These are phyloP conservation scores for Silene uniflora DNA, from an alignment of 148 eudicot species.

Conservation along the genomic window DNA sequence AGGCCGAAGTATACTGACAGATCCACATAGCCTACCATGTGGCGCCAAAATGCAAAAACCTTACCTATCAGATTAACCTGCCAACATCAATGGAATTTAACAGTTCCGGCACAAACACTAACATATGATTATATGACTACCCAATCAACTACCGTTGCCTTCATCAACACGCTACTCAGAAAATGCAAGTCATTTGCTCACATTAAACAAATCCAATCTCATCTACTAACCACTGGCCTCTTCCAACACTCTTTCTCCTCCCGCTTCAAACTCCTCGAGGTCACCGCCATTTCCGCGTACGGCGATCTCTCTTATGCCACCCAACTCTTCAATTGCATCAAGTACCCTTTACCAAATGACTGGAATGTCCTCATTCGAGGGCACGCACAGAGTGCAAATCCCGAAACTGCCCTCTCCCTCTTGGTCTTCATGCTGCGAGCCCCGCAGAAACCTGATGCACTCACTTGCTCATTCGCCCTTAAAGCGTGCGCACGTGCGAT, in stretches of 20 bases:
- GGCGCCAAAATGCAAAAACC: too few species aligned
- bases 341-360: constrained; percentile 51
- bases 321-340: constrained; percentile 39
- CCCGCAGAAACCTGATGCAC: constrained; percentile 54
- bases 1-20: too few species aligned
- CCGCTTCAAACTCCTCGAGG: constrained; percentile 44
- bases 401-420: constrained; percentile 38
- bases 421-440: constrained; percentile 44
- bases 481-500: constrained; percentile 74
- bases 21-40: too few species aligned
- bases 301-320: constrained; percentile 51
- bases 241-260: constrained; percentile 34
- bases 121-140: constrained; percentile 30
- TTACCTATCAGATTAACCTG: too few species aligned
- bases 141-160: constrained; percentile 17
- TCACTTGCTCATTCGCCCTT: constrained; percentile 74
- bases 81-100: too few species aligned
- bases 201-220: constrained; percentile 64
- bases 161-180: constrained; percentile 31
- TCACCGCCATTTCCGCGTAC: constrained; percentile 45
- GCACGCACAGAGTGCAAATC: constrained; percentile 42
- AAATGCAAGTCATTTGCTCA: constrained; percentile 54
- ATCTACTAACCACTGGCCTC: constrained; percentile 50
- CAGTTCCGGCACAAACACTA: constrained; percentile 13
- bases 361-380: constrained; percentile 79